These are phyloP conservation scores for Chlamydomonas applanata DNA, from an alignment of 139 green algal genomes.

Conservation along the genomic window DNA sequence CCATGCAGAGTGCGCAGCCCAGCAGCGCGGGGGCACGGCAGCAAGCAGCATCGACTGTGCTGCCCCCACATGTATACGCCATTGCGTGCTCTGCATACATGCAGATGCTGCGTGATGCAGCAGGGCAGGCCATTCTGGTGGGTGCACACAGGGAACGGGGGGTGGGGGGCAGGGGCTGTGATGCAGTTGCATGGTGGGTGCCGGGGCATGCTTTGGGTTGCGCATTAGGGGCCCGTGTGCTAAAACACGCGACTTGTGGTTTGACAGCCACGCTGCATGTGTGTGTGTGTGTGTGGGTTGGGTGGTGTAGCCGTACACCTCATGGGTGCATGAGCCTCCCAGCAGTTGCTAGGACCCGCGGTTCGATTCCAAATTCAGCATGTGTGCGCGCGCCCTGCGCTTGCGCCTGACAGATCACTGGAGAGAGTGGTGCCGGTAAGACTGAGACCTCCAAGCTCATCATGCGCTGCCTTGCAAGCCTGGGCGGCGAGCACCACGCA, in stretches of 20 bases:
- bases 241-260: too few relatives aligned
- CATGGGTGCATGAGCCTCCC: too few relatives aligned
- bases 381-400: too few relatives aligned
- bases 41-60: conserved; percentile 58
- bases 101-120: conserved; percentile 73
- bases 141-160: background rate
- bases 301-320: too few relatives aligned
- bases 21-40: background rate
- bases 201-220: too few relatives aligned
- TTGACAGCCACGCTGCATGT: too few relatives aligned
- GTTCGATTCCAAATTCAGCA: too few relatives aligned
- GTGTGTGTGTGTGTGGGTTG: too few relatives aligned
- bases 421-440: conserved; percentile 96
- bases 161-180: too few relatives aligned
- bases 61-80: conserved; percentile 88
- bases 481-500: conserved; percentile 28
- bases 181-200: too few relatives aligned
- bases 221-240: too few relatives aligned
- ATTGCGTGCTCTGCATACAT: conserved; percentile 77
- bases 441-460: conserved; percentile 99
- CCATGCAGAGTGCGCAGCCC: background rate
- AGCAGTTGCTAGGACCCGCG: too few relatives aligned
- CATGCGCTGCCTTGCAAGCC: conserved; percentile 77
- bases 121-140: conserved; percentile 87
- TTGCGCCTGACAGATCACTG: conserved; percentile 62